phyloP scores from a whole-genome alignment of 495 filamentous ascomycete species.

The Aspergillus hancockii region DNA sequence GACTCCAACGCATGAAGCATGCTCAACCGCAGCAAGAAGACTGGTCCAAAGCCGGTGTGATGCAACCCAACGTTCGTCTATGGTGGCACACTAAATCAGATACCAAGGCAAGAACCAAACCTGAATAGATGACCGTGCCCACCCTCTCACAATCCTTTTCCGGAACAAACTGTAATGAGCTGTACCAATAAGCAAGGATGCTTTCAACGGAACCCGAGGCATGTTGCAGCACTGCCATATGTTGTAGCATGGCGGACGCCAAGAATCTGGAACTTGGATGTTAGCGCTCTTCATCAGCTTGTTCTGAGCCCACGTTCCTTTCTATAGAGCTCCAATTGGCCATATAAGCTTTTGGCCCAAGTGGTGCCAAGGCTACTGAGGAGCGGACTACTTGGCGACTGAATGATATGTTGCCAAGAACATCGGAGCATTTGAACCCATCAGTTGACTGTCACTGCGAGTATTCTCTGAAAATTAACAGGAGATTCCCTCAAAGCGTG shows the following conservation, averaged over 20 bases:
- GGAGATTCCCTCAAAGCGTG: not conserved
- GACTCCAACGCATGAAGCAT: not conserved
- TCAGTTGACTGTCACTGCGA: not conserved
- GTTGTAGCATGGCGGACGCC: conserved; percentile 4
- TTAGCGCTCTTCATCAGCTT: not conserved
- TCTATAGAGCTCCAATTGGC: conserved; percentile 9
- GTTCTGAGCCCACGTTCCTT: conserved; percentile 13
- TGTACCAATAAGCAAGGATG: not conserved
- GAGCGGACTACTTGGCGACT: conserved; percentile 18
- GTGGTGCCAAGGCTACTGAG: conserved; percentile 6
- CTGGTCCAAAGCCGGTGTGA: not conserved
- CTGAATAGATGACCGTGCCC: not conserved
- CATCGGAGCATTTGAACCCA: not conserved
- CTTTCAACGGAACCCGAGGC: not conserved
- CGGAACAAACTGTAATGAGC: not conserved
- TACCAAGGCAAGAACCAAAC: not conserved
- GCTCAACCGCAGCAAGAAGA: not conserved
- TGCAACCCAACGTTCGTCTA: not conserved
- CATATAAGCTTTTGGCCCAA: conserved; percentile 2
- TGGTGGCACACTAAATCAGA: not conserved
- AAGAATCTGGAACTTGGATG: not conserved
- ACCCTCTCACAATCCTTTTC: not conserved
- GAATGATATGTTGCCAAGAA: not conserved
- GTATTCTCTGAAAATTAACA: not conserved
- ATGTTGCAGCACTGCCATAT: not conserved